Evolutionary conservation across 805 yeast genomes (phyloP), one percentile per base, ranked within the genome.

Genomic region (Candida golubevii): DNA sequence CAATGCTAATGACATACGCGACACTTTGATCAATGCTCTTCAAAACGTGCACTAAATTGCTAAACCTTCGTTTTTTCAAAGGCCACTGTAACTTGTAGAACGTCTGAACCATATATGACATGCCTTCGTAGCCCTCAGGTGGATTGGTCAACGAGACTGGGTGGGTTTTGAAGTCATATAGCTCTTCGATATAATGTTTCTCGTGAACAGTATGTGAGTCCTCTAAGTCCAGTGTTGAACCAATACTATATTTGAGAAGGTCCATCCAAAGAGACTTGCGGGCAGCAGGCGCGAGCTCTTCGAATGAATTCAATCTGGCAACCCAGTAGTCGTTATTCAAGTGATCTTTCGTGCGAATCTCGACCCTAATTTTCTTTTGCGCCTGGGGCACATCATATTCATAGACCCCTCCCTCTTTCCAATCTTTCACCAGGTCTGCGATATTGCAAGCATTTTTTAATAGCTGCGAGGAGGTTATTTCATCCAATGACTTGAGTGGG

Each of bases 41-140:
- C 26, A 52, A 53, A 23, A 70, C 51, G 45, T 61, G 66, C 13
- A 70, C 59, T 50, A 66, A 53, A 47, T 69, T 70, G 50, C 66
- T 59, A 50, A 71, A 71, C 10, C 60, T 57, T 13, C 76, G 54
- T 35, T 53, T 56, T 33, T 59, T 59, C 46, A 70, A 54, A 2
- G 74, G 74, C 44, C 62, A 65, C 28, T 60, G 71, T 35, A 70
- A 59, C 46, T 59, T 55, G 51, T 71, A 71, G 43, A 54, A 56
- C 26, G 67, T 53, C 41, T 60, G 62, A 1, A 64, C 61, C 38
- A 62, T 43, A 51, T 71, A 70, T 7, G 66, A 49, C 36, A 54
- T 44, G 23, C 51, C 45, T 37, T 46, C 50, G 32, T 38, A 50
- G 13, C 51, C 55, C 9, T 39, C 42, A 2, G 53, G 49, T 8